These are phyloP conservation scores for Mollisiaceae sp. DNA, from an alignment of 2,329 filamentous ascomycete species.

Conservation along the genomic window DNA sequence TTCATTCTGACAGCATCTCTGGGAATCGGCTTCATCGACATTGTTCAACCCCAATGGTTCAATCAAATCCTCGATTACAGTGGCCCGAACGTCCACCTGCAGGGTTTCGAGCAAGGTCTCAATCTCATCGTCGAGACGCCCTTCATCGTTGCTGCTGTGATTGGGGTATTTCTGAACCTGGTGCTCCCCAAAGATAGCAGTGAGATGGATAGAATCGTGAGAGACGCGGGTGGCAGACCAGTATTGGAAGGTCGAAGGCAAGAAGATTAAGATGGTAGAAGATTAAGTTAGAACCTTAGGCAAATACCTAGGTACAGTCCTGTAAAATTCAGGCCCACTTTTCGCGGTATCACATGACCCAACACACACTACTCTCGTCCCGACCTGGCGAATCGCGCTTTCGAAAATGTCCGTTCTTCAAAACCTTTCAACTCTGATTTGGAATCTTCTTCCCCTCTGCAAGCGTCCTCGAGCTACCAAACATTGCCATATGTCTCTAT, in stretches of 20 bases:
- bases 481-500: too few relatives aligned
- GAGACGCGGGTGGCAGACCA: slow-evolving; percentile 28
- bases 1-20: slow-evolving; percentile 69
- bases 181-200: slow-evolving; percentile 45
- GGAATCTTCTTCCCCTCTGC: too few relatives aligned
- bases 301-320: too few relatives aligned
- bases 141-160: slow-evolving; percentile 49
- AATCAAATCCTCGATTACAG: slow-evolving; percentile 45
- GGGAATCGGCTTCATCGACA: slow-evolving; percentile 60
- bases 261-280: neutral
- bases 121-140: slow-evolving; percentile 49
- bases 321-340: neutral
- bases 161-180: slow-evolving; percentile 51
- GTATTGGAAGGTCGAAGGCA: slow-evolving; percentile 22
- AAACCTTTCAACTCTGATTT: neutral
- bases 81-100: slow-evolving; percentile 44
- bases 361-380: too few relatives aligned
- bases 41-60: slow-evolving; percentile 49
- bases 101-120: slow-evolving; percentile 48
- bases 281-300: too few relatives aligned
- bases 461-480: too few relatives aligned
- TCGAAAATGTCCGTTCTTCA: neutral
- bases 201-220: slow-evolving; percentile 36
- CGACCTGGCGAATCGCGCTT: too few relatives aligned
- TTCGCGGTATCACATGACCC: neutral